These are phyloP conservation scores for Daldinia decipiens DNA, from an alignment of 495 filamentous ascomycete species.

Conservation along the genomic window DNA sequence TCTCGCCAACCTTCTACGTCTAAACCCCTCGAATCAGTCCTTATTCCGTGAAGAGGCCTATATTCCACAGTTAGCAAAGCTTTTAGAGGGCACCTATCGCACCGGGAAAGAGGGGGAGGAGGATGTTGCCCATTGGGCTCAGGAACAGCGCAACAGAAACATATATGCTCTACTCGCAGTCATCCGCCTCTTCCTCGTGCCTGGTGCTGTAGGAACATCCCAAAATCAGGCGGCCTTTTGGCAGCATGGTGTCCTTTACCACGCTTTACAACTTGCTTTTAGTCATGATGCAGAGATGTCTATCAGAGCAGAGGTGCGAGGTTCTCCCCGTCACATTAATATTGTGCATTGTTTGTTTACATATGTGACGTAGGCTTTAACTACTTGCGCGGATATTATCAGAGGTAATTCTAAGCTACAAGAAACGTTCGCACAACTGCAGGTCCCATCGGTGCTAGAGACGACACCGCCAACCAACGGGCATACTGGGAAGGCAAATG, in stretches of 20 bases:
- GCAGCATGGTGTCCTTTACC: slow-evolving; percentile 81
- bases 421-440: slow-evolving; percentile 86
- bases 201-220: slow-evolving; percentile 79
- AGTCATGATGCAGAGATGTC: slow-evolving; percentile 75
- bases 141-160: slow-evolving; percentile 86
- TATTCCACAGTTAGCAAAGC: slow-evolving; percentile 73
- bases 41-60: slow-evolving; percentile 92
- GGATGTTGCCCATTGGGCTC: slow-evolving; percentile 75
- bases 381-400: slow-evolving; percentile 88
- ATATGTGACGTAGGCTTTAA: slow-evolving; percentile 69
- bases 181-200: slow-evolving; percentile 82
- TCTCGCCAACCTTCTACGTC: slow-evolving; percentile 86
- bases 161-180: slow-evolving; percentile 89
- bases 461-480: slow-evolving; percentile 55
- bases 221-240: slow-evolving; percentile 89
- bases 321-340: slow-evolving; percentile 38
- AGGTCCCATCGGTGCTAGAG: slow-evolving; percentile 69
- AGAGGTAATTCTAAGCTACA: slow-evolving; percentile 82
- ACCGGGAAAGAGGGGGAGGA: slow-evolving; percentile 65
- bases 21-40: slow-evolving; percentile 92
- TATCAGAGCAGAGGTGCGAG: slow-evolving; percentile 81
- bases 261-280: slow-evolving; percentile 86
- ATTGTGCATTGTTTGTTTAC: slow-evolving; percentile 41
- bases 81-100: slow-evolving; percentile 72
- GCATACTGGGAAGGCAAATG: slow-evolving; percentile 54